phyloP scores from a whole-genome alignment of 768 basidiomycete species.

The Termitomyces eurrhizus region DNA sequence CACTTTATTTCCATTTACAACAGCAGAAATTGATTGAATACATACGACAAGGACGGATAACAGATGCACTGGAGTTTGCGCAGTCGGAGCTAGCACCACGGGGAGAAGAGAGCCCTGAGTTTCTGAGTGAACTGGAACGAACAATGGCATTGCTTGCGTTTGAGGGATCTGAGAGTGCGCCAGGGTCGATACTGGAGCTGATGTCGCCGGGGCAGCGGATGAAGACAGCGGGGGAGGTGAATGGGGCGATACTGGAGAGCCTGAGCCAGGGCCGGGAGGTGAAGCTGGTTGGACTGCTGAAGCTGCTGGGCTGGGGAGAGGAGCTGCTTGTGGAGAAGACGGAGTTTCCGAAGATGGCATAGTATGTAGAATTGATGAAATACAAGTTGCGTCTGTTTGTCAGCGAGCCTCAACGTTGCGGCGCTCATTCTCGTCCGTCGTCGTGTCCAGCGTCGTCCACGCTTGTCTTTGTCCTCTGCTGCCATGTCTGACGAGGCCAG shows the following conservation, averaged over 20 bases:
- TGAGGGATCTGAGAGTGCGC: slow-evolving; percentile 57
- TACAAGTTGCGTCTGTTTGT: slow-evolving; percentile 8
- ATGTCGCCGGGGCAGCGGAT: slow-evolving; percentile 83
- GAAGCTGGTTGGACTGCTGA: slow-evolving; percentile 78
- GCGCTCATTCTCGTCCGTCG: neutral
- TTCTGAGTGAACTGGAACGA: slow-evolving; percentile 85
- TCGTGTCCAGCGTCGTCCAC: neutral
- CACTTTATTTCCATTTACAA: slow-evolving; percentile 91
- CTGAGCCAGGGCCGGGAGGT: slow-evolving; percentile 91
- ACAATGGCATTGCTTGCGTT: slow-evolving; percentile 94
- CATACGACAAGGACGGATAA: slow-evolving; percentile 77
- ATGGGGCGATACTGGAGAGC: slow-evolving; percentile 91
- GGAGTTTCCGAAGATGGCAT: slow-evolving; percentile 70
- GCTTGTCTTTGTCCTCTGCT: neutral
- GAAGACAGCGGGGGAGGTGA: slow-evolving; percentile 95
- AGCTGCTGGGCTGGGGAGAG: slow-evolving; percentile 89
- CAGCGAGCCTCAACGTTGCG: slow-evolving; percentile 11
- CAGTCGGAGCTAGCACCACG: slow-evolving; percentile 92
- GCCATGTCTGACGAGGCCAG: slow-evolving; percentile 62
- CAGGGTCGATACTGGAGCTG: slow-evolving; percentile 70
- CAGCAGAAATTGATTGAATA: slow-evolving; percentile 95
- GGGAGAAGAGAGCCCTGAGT: slow-evolving; percentile 93
- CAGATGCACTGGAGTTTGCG: slow-evolving; percentile 85
- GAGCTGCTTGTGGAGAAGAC: slow-evolving; percentile 68
- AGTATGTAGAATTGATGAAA: slow-evolving; percentile 16